Conservation (phyloP, 306 rosid genomes). For the Vigna mungo region DNA sequence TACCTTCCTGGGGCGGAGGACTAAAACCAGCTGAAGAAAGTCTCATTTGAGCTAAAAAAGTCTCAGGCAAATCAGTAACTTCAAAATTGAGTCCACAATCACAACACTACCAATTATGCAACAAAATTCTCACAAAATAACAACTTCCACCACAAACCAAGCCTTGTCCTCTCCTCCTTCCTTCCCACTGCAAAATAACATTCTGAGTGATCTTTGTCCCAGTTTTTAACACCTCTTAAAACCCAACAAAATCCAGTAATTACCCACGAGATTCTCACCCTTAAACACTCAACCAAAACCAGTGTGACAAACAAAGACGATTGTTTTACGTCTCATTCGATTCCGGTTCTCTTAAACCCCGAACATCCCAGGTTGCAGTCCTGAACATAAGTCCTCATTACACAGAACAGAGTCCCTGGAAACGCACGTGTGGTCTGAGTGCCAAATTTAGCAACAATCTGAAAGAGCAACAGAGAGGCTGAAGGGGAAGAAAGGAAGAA, state of each 20-base stretch:
- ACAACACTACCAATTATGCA: conserved; percentile 51
- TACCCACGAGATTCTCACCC: conserved; percentile 44
- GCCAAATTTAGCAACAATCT: conserved; percentile 41
- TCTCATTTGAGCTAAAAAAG: conserved; percentile 63
- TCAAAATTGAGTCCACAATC: conserved; percentile 52
- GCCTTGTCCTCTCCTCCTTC: conserved; percentile 42
- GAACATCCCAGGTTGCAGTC: conserved; percentile 48
- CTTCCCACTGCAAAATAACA: conserved; percentile 51
- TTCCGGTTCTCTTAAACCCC: conserved; percentile 50
- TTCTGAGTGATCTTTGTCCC: conserved; percentile 35
- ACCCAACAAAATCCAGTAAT: conserved; percentile 47
- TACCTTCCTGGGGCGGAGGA: conserved; percentile 95
- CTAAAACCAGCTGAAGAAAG: conserved; percentile 87
- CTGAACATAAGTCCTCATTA: conserved; percentile 50
- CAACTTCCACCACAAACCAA: conserved; percentile 51
- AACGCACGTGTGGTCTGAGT: conserved; percentile 10
- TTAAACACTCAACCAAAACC: conserved; percentile 76
- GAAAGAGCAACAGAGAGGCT: conserved; percentile 3
- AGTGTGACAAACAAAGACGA: conserved; percentile 63
- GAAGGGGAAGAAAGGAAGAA: conserved; percentile 36
- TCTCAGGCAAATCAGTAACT: conserved; percentile 24
- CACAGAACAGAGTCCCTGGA: conserved; percentile 33
- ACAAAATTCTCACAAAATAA: conserved; percentile 50
- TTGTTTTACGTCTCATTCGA: conserved; percentile 75
- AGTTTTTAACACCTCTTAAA: conserved; percentile 39